These are phyloP conservation scores for Coniochaeta sp. DNA, from an alignment of 2,329 filamentous ascomycete species.

Conservation along the genomic window DNA sequence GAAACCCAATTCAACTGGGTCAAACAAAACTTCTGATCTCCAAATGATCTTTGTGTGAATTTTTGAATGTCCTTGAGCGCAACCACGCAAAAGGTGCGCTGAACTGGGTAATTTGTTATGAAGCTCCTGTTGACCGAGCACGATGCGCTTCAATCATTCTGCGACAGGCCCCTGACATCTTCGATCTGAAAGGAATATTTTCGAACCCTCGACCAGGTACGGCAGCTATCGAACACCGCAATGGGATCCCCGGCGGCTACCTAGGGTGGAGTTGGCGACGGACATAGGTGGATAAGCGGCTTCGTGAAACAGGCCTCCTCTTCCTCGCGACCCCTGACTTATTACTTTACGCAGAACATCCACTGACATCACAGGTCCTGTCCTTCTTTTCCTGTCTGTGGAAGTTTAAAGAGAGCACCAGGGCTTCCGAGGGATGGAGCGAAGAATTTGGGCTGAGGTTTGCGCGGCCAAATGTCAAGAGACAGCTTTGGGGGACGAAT, in stretches of 20 bases:
- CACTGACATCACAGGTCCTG: background rate
- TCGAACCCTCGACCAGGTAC: background rate
- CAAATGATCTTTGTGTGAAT: no score
- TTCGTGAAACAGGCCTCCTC: background rate
- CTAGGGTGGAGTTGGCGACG: background rate
- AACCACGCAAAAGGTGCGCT: no score
- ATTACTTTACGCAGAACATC: background rate
- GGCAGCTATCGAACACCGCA: no score
- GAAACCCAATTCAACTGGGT: conserved; percentile 1
- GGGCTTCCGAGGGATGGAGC: no score
- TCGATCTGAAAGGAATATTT: no score
- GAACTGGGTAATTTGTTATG: no score
- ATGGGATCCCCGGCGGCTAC: background rate
- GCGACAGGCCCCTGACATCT: no score
- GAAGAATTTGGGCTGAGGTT: no score
- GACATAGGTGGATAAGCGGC: background rate
- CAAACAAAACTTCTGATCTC: background rate
- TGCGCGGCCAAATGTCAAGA: background rate
- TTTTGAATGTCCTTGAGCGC: no score
- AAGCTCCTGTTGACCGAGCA: background rate
- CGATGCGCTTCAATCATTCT: no score
- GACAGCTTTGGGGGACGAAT: background rate
- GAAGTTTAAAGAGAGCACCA: background rate
- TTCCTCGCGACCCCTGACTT: background rate
- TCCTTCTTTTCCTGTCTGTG: background rate